phyloP scores from a whole-genome alignment of 441 rosid genomes.

The Populus hybrid region DNA sequence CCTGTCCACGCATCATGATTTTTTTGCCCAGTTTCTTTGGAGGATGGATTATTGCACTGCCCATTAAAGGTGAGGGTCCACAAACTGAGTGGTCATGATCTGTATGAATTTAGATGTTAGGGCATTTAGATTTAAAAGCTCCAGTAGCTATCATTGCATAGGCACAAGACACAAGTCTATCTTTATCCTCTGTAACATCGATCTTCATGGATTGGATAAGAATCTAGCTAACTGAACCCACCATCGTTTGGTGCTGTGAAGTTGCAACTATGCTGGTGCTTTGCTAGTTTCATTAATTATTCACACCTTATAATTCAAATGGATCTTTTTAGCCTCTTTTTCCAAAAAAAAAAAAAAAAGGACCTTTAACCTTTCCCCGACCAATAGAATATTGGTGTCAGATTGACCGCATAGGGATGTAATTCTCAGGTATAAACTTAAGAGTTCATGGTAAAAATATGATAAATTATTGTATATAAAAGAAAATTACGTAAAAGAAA shows the following conservation, averaged over 20 bases:
- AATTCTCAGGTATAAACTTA: background rate
- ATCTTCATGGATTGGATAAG: conserved; percentile 17
- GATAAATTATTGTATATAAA: no score
- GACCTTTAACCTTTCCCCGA: background rate
- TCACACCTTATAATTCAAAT: background rate
- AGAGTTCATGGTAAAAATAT: background rate
- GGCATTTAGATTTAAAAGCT: conserved; percentile 7
- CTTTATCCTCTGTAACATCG: conserved; percentile 8
- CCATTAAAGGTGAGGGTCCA: conserved; percentile 21
- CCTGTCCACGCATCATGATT: background rate
- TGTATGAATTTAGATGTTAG: background rate
- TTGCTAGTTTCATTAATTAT: background rate
- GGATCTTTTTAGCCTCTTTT: no score
- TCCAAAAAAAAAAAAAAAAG: no score
- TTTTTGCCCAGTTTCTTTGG: conserved; percentile 19
- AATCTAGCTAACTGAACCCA: background rate
- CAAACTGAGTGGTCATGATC: conserved; percentile 21
- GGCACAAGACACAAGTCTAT: background rate
- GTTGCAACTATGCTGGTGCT: background rate
- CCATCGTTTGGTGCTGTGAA: background rate
- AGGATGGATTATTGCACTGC: conserved; percentile 6
- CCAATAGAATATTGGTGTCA: background rate
- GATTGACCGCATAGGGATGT: background rate
- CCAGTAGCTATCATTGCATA: conserved; percentile 12
- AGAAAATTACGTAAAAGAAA: no score